Base-by-base conservation (phyloP, 371 early-diverging fungal genomes). In the Umbelopsis sp. region DNA sequence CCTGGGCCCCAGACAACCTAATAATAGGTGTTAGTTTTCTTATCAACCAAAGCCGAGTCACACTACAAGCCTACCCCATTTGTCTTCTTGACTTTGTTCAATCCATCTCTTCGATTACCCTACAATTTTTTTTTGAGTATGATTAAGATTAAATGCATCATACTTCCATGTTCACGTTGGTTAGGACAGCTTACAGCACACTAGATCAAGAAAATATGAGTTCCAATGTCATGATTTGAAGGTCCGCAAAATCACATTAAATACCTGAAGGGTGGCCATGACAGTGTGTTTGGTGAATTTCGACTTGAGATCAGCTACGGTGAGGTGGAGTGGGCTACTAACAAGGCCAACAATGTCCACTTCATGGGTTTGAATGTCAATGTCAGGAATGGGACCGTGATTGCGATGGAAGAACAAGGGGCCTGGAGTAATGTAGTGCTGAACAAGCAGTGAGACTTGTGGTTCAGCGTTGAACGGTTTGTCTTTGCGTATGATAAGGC, bases 51-150 rank as follows among this genome's bases (percentile, higher is more conserved):
- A 62, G 41, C 25, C 29, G 16, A 20, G 29, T 65, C 25, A 22
- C 14, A 37, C 50, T 50, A 22, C 22, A 8, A 57, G 22, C 69
- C 32, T 75, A 80, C 94, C 63, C 86, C 94, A 64, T 92, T 91
- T 50, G 91, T 91, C 18, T 87, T 85, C 67, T 92, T 91, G 68
- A 89, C 88, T 46, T 84, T 86, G 70, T 92, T 86, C 72, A 94
- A 87, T 0, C 93, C 94, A 71, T 92, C 90, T 41, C 96, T 85
- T 48, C 96, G 86, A 70, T 94, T 95, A 29, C 96, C 96, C 22
- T 81, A 73, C 32, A 20, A 24, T 38, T 6, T 7, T 12, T 1
- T 1, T 41, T 41, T 7, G 11, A 48, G 48, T 16, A n/a, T 48
- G 18, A 8, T 12, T 48, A 1, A 48, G 12, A 41, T 7, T 7